These are phyloP conservation scores for Emericellopsis atlantica DNA, from an alignment of 2,329 filamentous ascomycete species.

Conservation along the genomic window DNA sequence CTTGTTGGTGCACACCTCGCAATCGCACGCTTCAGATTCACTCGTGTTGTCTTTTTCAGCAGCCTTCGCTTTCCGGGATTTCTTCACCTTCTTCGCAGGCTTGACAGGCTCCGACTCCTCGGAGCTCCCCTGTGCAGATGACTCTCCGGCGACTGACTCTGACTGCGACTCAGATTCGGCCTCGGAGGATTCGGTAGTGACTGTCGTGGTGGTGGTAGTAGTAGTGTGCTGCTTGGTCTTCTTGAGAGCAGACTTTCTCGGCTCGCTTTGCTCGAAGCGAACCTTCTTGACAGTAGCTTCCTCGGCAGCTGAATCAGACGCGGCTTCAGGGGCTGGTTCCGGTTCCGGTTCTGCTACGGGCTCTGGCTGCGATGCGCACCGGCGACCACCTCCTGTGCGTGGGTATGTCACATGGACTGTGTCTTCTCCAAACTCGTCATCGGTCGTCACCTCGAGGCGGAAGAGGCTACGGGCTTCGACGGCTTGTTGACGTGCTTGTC, in stretches of 20 bases:
- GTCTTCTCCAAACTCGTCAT: background rate
- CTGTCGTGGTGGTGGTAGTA: conserved; percentile 2
- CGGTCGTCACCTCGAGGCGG: background rate
- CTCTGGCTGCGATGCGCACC: background rate
- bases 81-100: background rate
- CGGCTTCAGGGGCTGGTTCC: background rate
- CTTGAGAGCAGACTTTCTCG: conserved; percentile 25
- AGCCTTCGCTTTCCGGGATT: too few relatives aligned
- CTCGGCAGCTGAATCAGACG: background rate
- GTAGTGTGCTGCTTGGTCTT: conserved; percentile 4
- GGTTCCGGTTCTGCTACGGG: background rate
- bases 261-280: conserved; percentile 20
- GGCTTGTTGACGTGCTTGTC: too few relatives aligned
- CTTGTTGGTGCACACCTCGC: too few relatives aligned
- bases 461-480: background rate
- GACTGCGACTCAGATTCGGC: conserved; percentile 11
- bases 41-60: too few relatives aligned
- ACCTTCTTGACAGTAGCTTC: conserved; percentile 23
- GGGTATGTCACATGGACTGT: background rate
- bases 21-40: too few relatives aligned
- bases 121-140: background rate
- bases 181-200: conserved; percentile 7
- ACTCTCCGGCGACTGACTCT: conserved; percentile 9
- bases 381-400: background rate
- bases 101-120: background rate